Evolutionary conservation across 202 grass and related monocot genomes (phyloP).

Genomic region (Cymbopogon flexuosus): DNA sequence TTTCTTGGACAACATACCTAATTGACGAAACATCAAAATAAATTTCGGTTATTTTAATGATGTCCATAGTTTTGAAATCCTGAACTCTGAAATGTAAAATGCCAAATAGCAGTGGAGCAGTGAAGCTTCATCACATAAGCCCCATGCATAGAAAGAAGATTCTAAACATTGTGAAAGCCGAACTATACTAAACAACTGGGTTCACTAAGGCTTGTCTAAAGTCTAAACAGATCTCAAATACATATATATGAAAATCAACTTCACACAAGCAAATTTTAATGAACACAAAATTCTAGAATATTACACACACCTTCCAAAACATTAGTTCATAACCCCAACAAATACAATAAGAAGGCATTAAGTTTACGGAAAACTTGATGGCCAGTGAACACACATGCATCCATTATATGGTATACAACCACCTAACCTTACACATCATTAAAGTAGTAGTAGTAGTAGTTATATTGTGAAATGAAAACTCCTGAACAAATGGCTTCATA

Average conservation of each 20-base stretch:
- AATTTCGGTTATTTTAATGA: not conserved
- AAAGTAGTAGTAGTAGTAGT: not conserved
- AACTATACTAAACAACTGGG: conserved; percentile 6
- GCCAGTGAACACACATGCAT: not conserved
- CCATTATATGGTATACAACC: not conserved
- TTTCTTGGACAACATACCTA: conserved; percentile 90
- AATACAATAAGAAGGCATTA: not conserved
- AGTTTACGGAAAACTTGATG: not conserved
- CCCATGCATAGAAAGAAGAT: conserved; percentile 16
- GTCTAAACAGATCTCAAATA: conserved; percentile 7
- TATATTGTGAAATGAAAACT: conserved; percentile 1
- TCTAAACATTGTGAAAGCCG: not conserved
- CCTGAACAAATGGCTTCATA: not conserved
- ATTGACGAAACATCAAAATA: conserved; percentile 26
- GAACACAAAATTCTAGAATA: not conserved
- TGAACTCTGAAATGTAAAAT: conserved; percentile 6
- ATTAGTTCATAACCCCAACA: not conserved
- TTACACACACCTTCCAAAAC: not conserved
- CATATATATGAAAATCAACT: not conserved
- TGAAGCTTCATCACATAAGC: conserved; percentile 21
- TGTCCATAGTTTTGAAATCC: conserved; percentile 1
- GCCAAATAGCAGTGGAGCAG: not conserved
- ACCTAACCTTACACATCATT: not conserved
- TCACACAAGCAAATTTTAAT: not conserved
- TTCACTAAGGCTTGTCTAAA: not conserved